Evolutionary conservation across 78 protist genomes (phyloP).

Genomic region (Emiliania huxleyi): DNA sequence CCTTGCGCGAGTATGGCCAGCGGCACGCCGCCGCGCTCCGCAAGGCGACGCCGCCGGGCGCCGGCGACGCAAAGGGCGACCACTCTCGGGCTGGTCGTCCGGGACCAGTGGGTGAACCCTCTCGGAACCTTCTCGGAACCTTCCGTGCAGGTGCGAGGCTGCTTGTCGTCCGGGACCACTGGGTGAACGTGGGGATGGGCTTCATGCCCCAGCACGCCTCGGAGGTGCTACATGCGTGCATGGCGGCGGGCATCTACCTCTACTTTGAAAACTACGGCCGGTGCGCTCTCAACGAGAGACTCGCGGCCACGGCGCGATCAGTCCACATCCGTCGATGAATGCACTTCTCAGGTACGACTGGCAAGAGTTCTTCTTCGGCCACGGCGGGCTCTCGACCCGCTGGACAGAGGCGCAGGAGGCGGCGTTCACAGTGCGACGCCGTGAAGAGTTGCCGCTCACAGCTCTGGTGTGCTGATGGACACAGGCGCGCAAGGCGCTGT

Average conservation of each 20-base stretch:
- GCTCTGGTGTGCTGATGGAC: too few relatives aligned
- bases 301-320: background rate
- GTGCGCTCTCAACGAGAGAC: background rate
- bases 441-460: too few relatives aligned
- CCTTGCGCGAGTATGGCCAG: background rate
- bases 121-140: too few relatives aligned
- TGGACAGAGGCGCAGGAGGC: background rate
- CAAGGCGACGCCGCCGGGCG: background rate
- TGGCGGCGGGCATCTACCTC: background rate
- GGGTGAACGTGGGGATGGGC: background rate
- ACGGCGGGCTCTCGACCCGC: background rate
- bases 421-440: too few relatives aligned
- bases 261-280: conserved; percentile 8
- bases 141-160: background rate
- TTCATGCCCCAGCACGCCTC: background rate
- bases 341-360: background rate
- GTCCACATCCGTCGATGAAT: background rate
- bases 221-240: background rate
- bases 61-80: too few relatives aligned
- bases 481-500: background rate
- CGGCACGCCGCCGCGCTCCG: background rate
- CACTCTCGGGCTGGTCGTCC: too few relatives aligned
- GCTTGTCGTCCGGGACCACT: background rate
- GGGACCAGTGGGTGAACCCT: too few relatives aligned
- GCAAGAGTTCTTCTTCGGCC: background rate